phyloP scores from a whole-genome alignment of 2,329 filamentous ascomycete genomes.

The Calonectria pseudoturangicola region DNA sequence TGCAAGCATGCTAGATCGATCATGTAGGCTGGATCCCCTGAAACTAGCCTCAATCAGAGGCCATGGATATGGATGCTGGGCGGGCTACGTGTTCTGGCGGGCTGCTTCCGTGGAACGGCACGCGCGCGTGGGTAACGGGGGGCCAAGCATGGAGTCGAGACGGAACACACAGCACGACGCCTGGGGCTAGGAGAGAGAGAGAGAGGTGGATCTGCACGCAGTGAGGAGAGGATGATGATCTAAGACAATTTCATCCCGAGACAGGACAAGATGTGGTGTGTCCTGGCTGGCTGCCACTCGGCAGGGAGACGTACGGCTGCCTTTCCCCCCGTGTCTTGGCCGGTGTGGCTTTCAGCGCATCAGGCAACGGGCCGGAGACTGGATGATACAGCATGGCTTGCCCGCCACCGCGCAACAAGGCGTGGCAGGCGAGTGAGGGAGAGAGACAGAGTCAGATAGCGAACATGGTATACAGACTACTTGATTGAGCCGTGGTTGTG shows the following conservation, averaged over 20 bases:
- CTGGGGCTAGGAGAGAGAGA: neutral
- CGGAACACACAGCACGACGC: constrained; percentile 13
- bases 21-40: constrained; percentile 30
- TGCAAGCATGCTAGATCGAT: constrained; percentile 37
- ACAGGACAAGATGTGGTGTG: neutral
- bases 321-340: constrained; percentile 6
- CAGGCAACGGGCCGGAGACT: neutral
- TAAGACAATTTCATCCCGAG: constrained; percentile 23
- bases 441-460: neutral
- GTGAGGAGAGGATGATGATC: constrained; percentile 11
- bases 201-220: neutral
- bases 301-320: constrained; percentile 4
- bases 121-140: constrained; percentile 16
- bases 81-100: constrained; percentile 5
- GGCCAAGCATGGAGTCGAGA: neutral
- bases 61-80: neutral
- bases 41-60: constrained; percentile 18
- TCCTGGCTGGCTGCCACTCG: constrained; percentile 6
- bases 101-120: constrained; percentile 11
- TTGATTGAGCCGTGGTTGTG: neutral
- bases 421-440: neutral
- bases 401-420: constrained; percentile 25
- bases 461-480: neutral
- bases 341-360: constrained; percentile 21
- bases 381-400: constrained; percentile 26